phyloP scores from a whole-genome alignment of 176 grass and related monocot species.

The Neostapfia colusana region DNA sequence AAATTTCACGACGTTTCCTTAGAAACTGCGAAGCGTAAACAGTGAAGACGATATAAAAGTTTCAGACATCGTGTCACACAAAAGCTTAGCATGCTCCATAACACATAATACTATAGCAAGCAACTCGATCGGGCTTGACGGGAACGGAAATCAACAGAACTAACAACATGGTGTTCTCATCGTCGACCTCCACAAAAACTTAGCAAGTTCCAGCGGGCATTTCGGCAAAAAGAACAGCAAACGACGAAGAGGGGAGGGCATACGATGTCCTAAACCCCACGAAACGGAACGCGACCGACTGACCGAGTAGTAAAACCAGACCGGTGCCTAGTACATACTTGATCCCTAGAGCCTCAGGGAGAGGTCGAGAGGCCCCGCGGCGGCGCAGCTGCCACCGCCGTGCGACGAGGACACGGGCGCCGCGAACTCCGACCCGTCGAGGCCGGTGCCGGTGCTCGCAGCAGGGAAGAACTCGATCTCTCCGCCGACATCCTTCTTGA shows the following conservation, averaged over 20 bases:
- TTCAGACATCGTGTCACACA: background rate
- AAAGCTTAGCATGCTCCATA: background rate
- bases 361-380: slow-evolving; percentile 39
- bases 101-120: background rate
- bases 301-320: background rate
- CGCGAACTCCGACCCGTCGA: slow-evolving; percentile 24
- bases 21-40: background rate
- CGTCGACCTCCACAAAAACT: background rate
- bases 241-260: background rate
- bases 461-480: slow-evolving; percentile 82
- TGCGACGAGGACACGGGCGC: slow-evolving; percentile 1
- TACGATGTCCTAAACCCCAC: background rate
- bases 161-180: background rate
- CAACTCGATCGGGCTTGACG: no score
- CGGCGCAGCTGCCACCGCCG: background rate
- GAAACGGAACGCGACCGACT: background rate
- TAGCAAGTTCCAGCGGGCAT: background rate
- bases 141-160: no score
- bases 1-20: background rate
- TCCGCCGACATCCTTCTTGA: slow-evolving; percentile 37
- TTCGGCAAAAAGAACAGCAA: background rate
- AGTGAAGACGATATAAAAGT: background rate
- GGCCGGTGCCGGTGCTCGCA: background rate
- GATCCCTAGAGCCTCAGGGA: slow-evolving; percentile 59
- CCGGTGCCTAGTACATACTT: background rate